Percentiles rank a stretch among this genome's conserved stretches.
These are phyloP conservation scores for Sclerotinia sclerotiorum DNA, from an alignment of 2,329 filamentous ascomycete genomes.

Conservation along the genomic window DNA sequence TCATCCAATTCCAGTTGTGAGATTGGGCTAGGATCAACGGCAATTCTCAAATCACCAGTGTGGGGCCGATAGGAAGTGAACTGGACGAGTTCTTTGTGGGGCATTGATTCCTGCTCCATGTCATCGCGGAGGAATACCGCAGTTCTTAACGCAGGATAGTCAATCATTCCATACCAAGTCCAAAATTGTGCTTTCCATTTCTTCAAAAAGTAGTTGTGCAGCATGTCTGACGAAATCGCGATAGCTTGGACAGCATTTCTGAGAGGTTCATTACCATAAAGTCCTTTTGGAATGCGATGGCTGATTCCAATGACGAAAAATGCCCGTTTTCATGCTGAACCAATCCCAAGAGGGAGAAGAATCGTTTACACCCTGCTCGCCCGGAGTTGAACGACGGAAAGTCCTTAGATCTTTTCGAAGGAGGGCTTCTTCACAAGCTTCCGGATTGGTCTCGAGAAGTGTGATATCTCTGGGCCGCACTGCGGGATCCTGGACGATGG, in stretches of 20 bases:
- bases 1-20: no score
- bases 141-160: background rate
- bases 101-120: background rate
- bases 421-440: background rate
- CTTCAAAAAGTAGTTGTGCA: no score
- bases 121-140: background rate
- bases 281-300: no score
- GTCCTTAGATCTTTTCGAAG: no score
- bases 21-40: background rate
- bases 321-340: background rate
- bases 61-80: no score
- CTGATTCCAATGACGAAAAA: background rate
- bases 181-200: no score
- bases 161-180: background rate
- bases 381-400: background rate
- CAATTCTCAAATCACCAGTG: background rate
- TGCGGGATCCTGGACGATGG: background rate
- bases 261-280: background rate
- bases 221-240: background rate
- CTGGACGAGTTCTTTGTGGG: background rate
- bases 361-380: no score
- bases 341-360: background rate
- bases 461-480: background rate
- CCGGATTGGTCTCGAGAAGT: background rate
- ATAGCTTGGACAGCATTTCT: background rate